These are phyloP conservation scores for Serendipita sp. DNA, from an alignment of 1,284 basidiomycete genomes.

Conservation along the genomic window DNA sequence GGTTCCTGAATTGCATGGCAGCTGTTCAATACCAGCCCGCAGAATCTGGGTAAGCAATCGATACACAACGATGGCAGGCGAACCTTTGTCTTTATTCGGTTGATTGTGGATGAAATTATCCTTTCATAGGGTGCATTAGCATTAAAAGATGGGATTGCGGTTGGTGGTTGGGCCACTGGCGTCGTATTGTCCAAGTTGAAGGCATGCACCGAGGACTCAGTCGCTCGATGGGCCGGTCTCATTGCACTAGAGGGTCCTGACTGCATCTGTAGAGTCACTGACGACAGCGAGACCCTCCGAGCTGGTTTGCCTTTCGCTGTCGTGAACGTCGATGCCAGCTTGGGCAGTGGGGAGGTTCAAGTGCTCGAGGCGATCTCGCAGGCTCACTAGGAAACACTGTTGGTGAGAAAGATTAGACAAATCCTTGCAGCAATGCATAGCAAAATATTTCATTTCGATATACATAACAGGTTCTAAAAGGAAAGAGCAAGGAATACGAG, in stretches of 20 bases:
- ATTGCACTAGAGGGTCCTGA: not conserved
- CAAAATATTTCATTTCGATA: not conserved
- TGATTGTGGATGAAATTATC: constrained; percentile 9
- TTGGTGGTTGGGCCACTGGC: not conserved
- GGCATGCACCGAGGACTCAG: not conserved
- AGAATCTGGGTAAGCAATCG: not conserved
- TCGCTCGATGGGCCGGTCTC: not conserved
- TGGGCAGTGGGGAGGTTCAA: not conserved
- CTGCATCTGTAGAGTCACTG: not conserved
- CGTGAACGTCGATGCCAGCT: constrained; percentile 1
- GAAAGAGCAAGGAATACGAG: not conserved
- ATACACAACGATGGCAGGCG: not conserved
- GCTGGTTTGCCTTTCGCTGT: not conserved
- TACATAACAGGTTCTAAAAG: not conserved
- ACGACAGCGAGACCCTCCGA: not conserved
- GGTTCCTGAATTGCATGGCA: constrained; percentile 74
- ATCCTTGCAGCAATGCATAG: not conserved
- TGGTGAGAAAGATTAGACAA: not conserved
- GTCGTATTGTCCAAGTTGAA: not conserved
- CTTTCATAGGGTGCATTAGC: constrained; percentile 11
- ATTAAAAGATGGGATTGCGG: constrained; percentile 7
- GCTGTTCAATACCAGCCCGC: constrained; percentile 27
- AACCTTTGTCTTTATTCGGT: constrained; percentile 9
- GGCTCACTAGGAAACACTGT: too few species aligned
- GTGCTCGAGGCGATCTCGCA: not conserved